Conservation (phyloP, 179 eudicot genomes). For the Vitellaria paradoxa region DNA sequence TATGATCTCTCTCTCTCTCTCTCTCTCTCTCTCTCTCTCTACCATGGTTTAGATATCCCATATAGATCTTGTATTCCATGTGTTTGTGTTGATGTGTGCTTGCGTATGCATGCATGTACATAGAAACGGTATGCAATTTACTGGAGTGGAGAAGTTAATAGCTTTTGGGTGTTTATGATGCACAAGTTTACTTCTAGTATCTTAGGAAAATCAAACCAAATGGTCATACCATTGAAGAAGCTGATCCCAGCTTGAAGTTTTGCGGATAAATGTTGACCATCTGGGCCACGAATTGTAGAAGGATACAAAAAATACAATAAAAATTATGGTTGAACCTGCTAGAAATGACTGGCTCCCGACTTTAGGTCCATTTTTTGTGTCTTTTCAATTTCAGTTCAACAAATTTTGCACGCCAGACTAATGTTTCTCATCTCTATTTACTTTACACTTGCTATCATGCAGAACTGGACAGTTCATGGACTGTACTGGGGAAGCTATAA, state of each 20-base stretch:
- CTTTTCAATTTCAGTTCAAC: background rate
- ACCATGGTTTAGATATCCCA: background rate
- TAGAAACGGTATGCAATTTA: background rate
- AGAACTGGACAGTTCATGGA: constrained; percentile 99
- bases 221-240: background rate
- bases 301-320: background rate
- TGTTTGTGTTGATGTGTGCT: background rate
- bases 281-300: background rate
- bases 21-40: background rate
- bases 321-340: background rate
- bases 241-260: background rate
- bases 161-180: background rate
- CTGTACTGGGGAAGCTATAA: constrained; percentile 94
- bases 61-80: background rate
- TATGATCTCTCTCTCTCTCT: background rate
- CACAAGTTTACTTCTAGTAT: background rate
- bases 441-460: constrained; percentile 17
- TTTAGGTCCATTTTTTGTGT: background rate
- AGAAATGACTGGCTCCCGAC: background rate
- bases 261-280: background rate
- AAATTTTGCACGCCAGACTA: background rate
- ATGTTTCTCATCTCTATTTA: background rate
- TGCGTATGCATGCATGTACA: background rate
- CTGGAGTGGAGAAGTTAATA: background rate
- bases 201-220: background rate